Evolutionary conservation across 768 basidiomycete species (phyloP), one percentile per base, ranked within the genome.

Genomic region (Phlebiopsis gigantea): DNA sequence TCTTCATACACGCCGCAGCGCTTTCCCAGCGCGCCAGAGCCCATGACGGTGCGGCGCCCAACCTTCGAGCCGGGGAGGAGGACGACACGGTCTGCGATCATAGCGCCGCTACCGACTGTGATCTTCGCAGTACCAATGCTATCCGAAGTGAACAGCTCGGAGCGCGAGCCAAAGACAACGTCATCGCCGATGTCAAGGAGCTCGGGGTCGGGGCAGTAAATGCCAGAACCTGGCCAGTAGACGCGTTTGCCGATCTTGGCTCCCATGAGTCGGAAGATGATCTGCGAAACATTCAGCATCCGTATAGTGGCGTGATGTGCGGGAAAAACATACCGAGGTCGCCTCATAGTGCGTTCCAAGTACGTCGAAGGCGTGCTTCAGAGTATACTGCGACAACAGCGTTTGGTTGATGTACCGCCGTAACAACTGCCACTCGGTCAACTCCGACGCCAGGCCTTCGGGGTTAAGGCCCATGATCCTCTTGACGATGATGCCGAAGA

Each of bases 71-170:
- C 73, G 9, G 78, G 78, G 21, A 77, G 68, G n/a, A 79, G 67
- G 2, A 79, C 71, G 6, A 75, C 73, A 5, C 77, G 74, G 62
- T 79, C 78, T n/a, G 77, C 77, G 29, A 79, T 73, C 78, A 78
- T 79, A 25, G 77, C 76, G 71, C 78, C 78, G 42, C 66, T 66
- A n/a, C 66, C 73, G 56, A 79, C 73, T 8, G 66, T 62, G 45
- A 79, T 74, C 53, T 69, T 73, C 10, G 61, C 69, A 10, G 75
- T 64, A 12, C 78, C 78, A 21, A 75, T 54, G 19, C 70, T 64
- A 62, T 79, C 78, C 0, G 73, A 72, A 8, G 77, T 79, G 56
- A 77, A 73, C 6, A 79, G 59, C 61, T 74, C 72, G 10, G 75
- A 75, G 44, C 72, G 72, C 19, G 75, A 76, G 17, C 78, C 78